Evolutionary conservation across 2,329 filamentous ascomycete genomes (phyloP).

Genomic region (Cladosporium sphaerospermum): DNA sequence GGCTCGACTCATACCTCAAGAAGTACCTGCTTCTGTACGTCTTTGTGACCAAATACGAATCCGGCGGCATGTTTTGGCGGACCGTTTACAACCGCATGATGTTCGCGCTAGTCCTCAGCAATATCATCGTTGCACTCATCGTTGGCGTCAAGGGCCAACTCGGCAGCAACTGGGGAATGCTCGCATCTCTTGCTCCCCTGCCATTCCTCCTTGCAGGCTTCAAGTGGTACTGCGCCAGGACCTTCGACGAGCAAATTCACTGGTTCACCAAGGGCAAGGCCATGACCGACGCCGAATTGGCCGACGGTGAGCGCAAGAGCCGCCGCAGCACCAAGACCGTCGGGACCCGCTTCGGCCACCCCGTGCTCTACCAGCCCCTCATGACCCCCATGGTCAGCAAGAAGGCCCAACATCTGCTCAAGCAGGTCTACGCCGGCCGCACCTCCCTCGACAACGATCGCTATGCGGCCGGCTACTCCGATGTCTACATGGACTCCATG

Average conservation of each 20-base stretch:
- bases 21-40: constrained; percentile 90
- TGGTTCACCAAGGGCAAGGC: constrained; percentile 68
- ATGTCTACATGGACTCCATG: constrained; percentile 83
- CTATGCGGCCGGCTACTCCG: constrained; percentile 66
- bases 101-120: constrained; percentile 71
- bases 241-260: constrained; percentile 72
- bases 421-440: constrained; percentile 79
- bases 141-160: constrained; percentile 50
- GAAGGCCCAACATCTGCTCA: constrained; percentile 78
- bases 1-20: constrained; percentile 80
- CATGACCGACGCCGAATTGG: constrained; percentile 34
- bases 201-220: constrained; percentile 74
- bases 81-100: constrained; percentile 88
- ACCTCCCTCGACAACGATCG: constrained; percentile 56
- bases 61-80: constrained; percentile 87
- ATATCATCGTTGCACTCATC: constrained; percentile 70
- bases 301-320: constrained; percentile 34
- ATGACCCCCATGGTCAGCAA: constrained; percentile 94
- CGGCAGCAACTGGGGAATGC: constrained; percentile 49
- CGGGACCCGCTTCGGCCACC: constrained; percentile 78
- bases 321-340: constrained; percentile 57
- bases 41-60: constrained; percentile 94
- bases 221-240: constrained; percentile 73
- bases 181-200: constrained; percentile 62
- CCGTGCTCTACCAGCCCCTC: constrained; percentile 79